Base-by-base conservation (phyloP, 2,329 filamentous ascomycete genomes). In the Dichotomopilus funicola region DNA sequence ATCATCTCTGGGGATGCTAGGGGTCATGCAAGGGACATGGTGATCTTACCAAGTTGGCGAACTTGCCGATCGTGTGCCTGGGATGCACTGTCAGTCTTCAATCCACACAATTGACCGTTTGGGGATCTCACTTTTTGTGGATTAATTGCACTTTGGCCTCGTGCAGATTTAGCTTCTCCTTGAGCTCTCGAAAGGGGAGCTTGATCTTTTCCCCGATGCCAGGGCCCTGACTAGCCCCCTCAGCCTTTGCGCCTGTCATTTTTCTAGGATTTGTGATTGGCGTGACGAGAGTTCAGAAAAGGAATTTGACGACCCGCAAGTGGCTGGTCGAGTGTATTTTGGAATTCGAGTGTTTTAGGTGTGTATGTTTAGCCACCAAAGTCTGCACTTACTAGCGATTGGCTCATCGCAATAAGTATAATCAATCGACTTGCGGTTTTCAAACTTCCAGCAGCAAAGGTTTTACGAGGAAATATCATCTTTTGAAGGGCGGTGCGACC, bases 31-130 rank as follows among this genome's bases (percentile, higher is more conserved):
- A 13, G 38, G 9, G 7, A 19, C 9, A 3, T 13, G 41, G 41
- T n/a, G 41, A 59, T 75, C 55, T 58, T 72, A 84, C 80, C 62
- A 86, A 62, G 62, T 86, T 86, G 42, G 71, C 79, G 49, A 86
- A 71, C 66, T 86, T 86, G 52, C 83, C 83, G 63, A 86, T 75
- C 57, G 83, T 75, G 61, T 85, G 74, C 47, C 76, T 79, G 47
- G 3, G 27, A 31, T 2, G 9, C 9, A 27, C 19, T 27, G 19
- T 27, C 19, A 35, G 54, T 58, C 48, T 56, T 31, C 11, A 33
- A 12, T 9, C 7, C 0, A 37, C 31, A 9, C 33, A 52, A 34
- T 6, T 34, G 40, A 7, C 3, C 13, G 1, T 46, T 61, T n/a
- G 36, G 36, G 58, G 10, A 3, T 27, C 68, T 41, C 65, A 83